Percentiles rank a stretch among this genome's conserved stretches.
Evolutionary conservation across 352 stramenopile genomes (phyloP).

Genomic region (Pythium sp.): DNA sequence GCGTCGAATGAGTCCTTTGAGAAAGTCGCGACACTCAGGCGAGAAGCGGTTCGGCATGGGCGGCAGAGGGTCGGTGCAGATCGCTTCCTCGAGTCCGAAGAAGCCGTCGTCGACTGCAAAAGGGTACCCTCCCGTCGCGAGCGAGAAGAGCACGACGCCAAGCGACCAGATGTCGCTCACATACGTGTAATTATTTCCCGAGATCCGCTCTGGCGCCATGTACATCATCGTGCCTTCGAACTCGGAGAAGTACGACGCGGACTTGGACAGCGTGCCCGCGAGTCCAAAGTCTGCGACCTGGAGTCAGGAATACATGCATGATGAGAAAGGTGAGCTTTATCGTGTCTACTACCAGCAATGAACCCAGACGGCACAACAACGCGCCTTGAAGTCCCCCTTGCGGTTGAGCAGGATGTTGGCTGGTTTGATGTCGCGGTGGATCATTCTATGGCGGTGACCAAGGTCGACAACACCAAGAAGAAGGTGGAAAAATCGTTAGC

Average conservation of each 20-base stretch:
- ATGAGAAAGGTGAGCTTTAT: neutral
- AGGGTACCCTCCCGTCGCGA: conserved; percentile 65
- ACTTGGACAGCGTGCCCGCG: conserved; percentile 69
- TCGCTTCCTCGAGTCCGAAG: conserved; percentile 82
- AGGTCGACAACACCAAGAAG: neutral
- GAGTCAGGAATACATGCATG: neutral
- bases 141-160: conserved; percentile 64
- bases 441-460: conserved; percentile 36
- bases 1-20: conserved; percentile 89
- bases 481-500: neutral
- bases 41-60: conserved; percentile 83
- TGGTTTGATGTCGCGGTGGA: conserved; percentile 91
- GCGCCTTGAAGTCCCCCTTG: conserved; percentile 81
- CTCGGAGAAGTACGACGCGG: conserved; percentile 76
- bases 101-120: conserved; percentile 77
- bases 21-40: conserved; percentile 89
- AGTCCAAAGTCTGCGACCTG: conserved; percentile 84
- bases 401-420: conserved; percentile 88
- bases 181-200: conserved; percentile 82
- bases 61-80: conserved; percentile 69
- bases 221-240: conserved; percentile 94
- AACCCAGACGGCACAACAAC: neutral
- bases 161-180: conserved; percentile 81
- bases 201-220: conserved; percentile 93
- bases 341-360: neutral